phyloP scores from a whole-genome alignment of 805 yeast species.

The Candida tammaniensis region DNA sequence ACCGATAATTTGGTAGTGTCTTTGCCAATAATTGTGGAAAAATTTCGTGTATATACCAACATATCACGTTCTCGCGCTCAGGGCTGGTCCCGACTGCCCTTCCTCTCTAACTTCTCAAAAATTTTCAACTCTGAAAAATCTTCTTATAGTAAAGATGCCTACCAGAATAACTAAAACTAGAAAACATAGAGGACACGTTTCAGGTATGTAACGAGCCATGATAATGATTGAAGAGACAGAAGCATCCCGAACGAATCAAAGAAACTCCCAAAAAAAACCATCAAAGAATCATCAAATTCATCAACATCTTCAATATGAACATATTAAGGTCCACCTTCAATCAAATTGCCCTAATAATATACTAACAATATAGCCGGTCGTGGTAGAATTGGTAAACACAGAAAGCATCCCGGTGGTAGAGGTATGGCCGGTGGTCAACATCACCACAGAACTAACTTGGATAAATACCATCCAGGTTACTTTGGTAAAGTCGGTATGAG shows the following conservation, averaged over 20 bases:
- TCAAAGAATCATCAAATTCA: background rate
- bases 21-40: too few relatives aligned
- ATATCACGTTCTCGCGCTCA: too few relatives aligned
- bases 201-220: constrained; percentile 65
- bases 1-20: too few relatives aligned
- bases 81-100: too few relatives aligned
- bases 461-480: constrained; percentile 99
- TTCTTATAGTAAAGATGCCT: constrained; percentile 66
- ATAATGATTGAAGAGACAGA: background rate
- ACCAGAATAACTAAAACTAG: constrained; percentile 99
- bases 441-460: constrained; percentile 99
- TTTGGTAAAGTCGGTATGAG: constrained; percentile 99
- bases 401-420: constrained; percentile 99
- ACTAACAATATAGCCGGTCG: constrained; percentile 83
- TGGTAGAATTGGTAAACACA: constrained; percentile 99
- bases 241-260: too few relatives aligned
- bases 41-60: too few relatives aligned
- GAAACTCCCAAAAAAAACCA: too few relatives aligned
- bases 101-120: constrained; percentile 6
- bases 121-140: constrained; percentile 4
- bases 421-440: constrained; percentile 99
- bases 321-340: background rate
- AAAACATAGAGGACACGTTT: constrained; percentile 99
- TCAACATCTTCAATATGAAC: background rate
- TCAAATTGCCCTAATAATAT: constrained; percentile 9